Base-by-base conservation (phyloP, 2,329 filamentous ascomycete species). In the Monosporascus sp. region DNA sequence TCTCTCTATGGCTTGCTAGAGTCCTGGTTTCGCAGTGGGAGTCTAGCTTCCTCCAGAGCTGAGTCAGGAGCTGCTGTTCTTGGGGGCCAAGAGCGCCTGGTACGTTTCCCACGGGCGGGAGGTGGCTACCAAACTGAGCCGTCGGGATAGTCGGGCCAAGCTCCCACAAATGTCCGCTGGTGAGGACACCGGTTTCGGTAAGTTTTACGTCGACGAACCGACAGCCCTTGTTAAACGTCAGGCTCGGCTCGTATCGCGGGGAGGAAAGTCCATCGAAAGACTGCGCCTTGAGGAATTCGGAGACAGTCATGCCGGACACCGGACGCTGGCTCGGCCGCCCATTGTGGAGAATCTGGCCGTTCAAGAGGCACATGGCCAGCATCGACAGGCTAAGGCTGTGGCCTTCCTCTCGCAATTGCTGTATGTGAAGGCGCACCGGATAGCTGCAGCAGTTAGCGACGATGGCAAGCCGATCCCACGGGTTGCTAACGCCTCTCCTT, bases 231-330 rank as follows among this genome's bases (percentile, higher is more conserved):
- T 46, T 46, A 7, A 6, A 27, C 0, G 22, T 7, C 24, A 0
- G n/a, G 14, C 6, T 46, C 8, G 7, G 43, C n/a, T 31, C n/a
- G 20, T 17, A 24, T 17, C 3, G 81, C 87, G 71, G 54, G 15
- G 49, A 38, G 9, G 11, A 31, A 25, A 36, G 36, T n/a, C 11
- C n/a, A 41, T 47, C 25, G 15, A 53, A 53, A 5, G 46, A 35
- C n/a, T 49, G 31, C 5, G 18, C n/a, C 3, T 48, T 39, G 2
- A 56, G 36, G 25, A 51, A 53, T 4, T 20, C 1, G 6, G 48
- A 37, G 8, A 51, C 25, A 15, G 41, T 43, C 43, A 46, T 46
- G 22, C 14, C 25, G 24, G 43, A 15, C 9, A 3, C 43, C 11
- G 5, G 17, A 7, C 2, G 11, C 17, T 1, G 22, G 4, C 31